These are phyloP conservation scores for Candida nemodendra DNA, from an alignment of 805 yeast species.

Conservation along the genomic window DNA sequence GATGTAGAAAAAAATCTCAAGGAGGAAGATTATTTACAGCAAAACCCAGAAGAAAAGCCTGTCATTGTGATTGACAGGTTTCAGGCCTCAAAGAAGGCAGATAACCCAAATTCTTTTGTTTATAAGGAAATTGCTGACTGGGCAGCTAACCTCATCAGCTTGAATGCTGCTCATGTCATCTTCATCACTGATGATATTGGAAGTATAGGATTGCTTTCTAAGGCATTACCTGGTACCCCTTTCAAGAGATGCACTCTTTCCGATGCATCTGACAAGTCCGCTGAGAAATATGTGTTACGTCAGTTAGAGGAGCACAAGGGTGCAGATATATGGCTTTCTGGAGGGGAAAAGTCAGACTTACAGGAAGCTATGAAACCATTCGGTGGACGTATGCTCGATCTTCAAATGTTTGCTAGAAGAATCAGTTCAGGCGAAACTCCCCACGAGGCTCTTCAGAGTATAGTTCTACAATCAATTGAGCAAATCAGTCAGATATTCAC, in stretches of 20 bases:
- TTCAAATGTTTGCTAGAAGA: constrained; percentile 87
- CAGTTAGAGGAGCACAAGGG: constrained; percentile 41
- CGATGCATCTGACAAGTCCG: constrained; percentile 75
- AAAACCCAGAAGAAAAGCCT: constrained; percentile 82
- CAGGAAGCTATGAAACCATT: constrained; percentile 65
- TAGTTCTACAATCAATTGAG: constrained; percentile 81
- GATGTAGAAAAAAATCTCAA: constrained; percentile 35
- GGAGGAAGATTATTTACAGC: constrained; percentile 81
- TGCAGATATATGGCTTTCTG: constrained; percentile 18
- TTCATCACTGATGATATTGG: constrained; percentile 86
- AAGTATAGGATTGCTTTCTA: constrained; percentile 61
- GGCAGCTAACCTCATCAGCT: constrained; percentile 74
- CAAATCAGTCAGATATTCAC: constrained; percentile 82
- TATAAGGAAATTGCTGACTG: constrained; percentile 81
- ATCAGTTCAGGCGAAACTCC: constrained; percentile 87
- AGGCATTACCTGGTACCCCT: constrained; percentile 82
- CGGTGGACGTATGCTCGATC: constrained; percentile 94
- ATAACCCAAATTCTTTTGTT: constrained; percentile 57
- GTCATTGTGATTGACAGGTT: constrained; percentile 81
- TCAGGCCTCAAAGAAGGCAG: constrained; percentile 52
- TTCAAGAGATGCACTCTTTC: constrained; percentile 71
- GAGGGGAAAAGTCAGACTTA: constrained; percentile 34
- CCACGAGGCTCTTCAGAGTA: constrained; percentile 67
- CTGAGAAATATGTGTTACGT: constrained; percentile 64
- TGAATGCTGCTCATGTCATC: constrained; percentile 86